phyloP scores from a whole-genome alignment of 2,329 filamentous ascomycete species.

The Sporothrix mexicana region DNA sequence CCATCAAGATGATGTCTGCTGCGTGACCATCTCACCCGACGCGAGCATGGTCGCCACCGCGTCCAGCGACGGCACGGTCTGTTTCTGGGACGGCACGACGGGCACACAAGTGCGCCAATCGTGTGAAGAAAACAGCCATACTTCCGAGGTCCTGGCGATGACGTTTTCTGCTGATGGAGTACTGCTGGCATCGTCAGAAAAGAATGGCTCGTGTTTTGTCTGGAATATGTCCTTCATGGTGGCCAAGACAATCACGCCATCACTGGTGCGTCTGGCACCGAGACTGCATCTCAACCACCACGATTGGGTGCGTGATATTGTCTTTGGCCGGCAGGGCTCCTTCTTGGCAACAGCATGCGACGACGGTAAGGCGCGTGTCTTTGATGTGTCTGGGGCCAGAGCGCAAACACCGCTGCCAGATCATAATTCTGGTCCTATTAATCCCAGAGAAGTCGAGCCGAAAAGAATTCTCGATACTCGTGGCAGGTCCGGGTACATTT shows the following conservation, averaged over 20 bases:
- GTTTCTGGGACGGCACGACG: slow-evolving; percentile 4
- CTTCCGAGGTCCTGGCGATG: not conserved
- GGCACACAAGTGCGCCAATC: not conserved
- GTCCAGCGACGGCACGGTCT: not conserved
- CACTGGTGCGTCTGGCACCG: not conserved
- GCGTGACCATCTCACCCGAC: not conserved
- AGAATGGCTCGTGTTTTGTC: not conserved
- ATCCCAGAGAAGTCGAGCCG: not conserved
- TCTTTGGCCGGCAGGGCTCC: not conserved
- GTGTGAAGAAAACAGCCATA: not conserved
- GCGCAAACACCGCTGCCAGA: not conserved
- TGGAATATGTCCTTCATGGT: not conserved
- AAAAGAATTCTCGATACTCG: not conserved
- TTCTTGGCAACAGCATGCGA: not conserved
- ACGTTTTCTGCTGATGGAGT: not conserved
- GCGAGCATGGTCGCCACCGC: not conserved
- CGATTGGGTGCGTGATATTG: not conserved
- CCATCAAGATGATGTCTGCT: not conserved
- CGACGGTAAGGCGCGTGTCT: not conserved
- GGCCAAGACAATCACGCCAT: not conserved
- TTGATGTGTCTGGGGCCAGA: not conserved
- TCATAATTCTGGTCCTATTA: not conserved
- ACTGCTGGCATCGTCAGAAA: not conserved
- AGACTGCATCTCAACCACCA: not conserved
- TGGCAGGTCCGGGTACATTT: not conserved